Evolutionary conservation across 164 flowering plant species (phyloP), one percentile per base, ranked within the genome.

Genomic region (Stephania yunnanensis): DNA sequence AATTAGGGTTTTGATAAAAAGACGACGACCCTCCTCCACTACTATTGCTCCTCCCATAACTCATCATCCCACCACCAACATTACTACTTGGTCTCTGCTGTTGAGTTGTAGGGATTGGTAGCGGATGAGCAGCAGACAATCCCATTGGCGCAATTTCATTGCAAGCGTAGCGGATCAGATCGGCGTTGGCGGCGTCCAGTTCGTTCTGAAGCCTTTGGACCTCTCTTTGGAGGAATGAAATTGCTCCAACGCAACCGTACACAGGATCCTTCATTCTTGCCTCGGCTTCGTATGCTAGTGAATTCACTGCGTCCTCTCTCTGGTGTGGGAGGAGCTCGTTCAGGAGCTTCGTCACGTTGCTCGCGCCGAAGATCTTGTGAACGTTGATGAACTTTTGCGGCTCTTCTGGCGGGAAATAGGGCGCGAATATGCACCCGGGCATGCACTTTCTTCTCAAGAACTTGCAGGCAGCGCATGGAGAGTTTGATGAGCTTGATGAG

Each of bases 391-490:
- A 90, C 75, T 90, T 90, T 50, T 87, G 87, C 0, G 93, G 94
- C 85, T 90, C 93, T 80, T 90, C 91, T 2, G 93, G 93, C 19
- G 93, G 89, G 74, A 88, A 90, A 74, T 90, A 86, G 5, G 93
- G 91, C 29, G 94, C 89, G 68, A 89, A 90, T 46, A 89, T 84
- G 86, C 94, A 90, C 10, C 87, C 94, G 0, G 87, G 91, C 85
- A 86, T 78, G 85, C 94, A 90, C 69, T 91, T 91, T 61, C 95
- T 81, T 79, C 92, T 78, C 73, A 91, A 76, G 83, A 91, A 91
- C 83, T 91, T 89, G 92, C 95, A 91, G 78, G 92, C 92, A n/a
- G 95, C 95, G 71, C 95, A 91, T 12, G 95, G 95, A 22, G 90
- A 85, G 77, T 84, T 89, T 86, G 87, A 91, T 17, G 90, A 82